Evolutionary conservation across 1,139 yeast genomes (phyloP).

Genomic region (Geotrichum armillariae): DNA sequence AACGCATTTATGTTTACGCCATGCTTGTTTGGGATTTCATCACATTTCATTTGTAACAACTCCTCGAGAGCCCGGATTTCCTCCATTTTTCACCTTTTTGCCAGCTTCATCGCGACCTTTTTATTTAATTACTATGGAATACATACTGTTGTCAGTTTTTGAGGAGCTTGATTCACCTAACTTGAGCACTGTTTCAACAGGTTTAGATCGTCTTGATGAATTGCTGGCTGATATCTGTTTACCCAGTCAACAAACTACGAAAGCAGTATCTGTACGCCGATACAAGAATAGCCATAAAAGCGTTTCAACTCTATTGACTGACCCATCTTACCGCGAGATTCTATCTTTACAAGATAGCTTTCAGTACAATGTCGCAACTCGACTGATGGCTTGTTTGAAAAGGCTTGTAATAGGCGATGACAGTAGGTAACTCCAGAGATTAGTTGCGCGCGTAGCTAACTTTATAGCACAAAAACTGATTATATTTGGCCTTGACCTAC

Average conservation of each 20-base stretch:
- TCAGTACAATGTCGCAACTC: conserved; percentile 49
- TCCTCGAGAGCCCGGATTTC: too few species aligned
- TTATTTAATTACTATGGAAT: conserved; percentile 13
- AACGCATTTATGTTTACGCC: too few species aligned
- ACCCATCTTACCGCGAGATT: conserved; percentile 36
- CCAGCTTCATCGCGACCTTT: neutral
- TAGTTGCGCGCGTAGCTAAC: too few species aligned
- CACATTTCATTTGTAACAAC: too few species aligned
- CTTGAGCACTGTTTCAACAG: neutral
- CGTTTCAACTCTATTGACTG: conserved; percentile 3
- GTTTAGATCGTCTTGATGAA: conserved; percentile 15
- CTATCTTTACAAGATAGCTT: conserved; percentile 52
- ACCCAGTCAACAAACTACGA: conserved; percentile 6
- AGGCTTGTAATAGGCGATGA: conserved; percentile 23
- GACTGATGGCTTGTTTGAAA: conserved; percentile 38
- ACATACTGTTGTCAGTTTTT: conserved; percentile 7
- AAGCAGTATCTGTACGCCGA: neutral
- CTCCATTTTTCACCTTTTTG: too few species aligned
- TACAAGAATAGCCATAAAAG: neutral
- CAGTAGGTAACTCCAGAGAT: conserved; percentile 20
- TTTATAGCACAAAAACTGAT: conserved; percentile 19
- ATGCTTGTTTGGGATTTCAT: too few species aligned
- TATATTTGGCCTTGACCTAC: conserved; percentile 42
- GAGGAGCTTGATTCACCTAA: conserved; percentile 15
- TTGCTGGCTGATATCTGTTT: conserved; percentile 16